Evolutionary conservation across 2,329 filamentous ascomycete species (phyloP), one percentile per base, ranked within the genome.

Genomic region (Apiospora saccharicola): DNA sequence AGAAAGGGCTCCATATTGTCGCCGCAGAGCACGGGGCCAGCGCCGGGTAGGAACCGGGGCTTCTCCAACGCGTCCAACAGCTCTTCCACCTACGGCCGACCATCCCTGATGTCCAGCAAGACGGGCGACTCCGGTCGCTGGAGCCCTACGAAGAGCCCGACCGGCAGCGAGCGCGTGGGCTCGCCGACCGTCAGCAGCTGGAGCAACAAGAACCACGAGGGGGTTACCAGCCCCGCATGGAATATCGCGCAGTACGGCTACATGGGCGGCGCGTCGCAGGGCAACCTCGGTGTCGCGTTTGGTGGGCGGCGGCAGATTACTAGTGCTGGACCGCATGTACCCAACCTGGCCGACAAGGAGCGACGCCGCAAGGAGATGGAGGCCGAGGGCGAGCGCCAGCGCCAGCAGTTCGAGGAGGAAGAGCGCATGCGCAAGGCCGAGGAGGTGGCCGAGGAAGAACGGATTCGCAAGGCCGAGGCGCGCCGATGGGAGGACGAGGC

Each of bases 231-330:
- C 37, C 96, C 96, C 0, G 96, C 96, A 1, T 99, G 96, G 96
- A 99, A 98, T 80, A 98, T 98, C 77, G 93, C 95, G 72, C 96
- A 99, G 81, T 99, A 99, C 80, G 95, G 96, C 10, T 99, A 98
- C 83, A 96, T 98, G 93, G 96, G 96, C 72, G 96, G 96, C 68
- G 96, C 96, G 37, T 98, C 94, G 79, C 96, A 99, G 81, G 96
- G 94, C 3, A 98, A 97, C 78, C 91, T 98, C 74, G 96, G 96
- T 24, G 94, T 99, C 77, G 91, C 94, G 14, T 98, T 98, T 82
- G 96, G 96, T 71, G 94, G 92, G 24, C 90, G 95, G 77, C 90
- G 96, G 73, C 96, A 99, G 83, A 98, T 99, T 80, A 98, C 95
- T 12, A 94, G 89, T 77, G 90, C 94, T 19, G 88, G 90, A 44